Conservation (phyloP, 306 rosid genomes). For the Acacia confusa region DNA sequence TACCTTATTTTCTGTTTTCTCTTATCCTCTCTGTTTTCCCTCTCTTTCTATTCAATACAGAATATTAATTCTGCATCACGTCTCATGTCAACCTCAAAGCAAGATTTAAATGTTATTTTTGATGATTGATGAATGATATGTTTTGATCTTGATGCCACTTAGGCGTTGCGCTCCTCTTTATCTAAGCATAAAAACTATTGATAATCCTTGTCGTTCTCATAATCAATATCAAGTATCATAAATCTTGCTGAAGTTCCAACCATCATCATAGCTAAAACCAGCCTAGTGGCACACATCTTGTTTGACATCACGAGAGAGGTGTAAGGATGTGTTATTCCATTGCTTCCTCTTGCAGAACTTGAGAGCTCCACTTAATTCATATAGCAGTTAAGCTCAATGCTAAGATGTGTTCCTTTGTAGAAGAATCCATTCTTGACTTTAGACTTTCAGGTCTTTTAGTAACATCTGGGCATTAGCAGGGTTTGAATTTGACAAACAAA, state of each 20-base stretch:
- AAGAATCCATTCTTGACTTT: not conserved
- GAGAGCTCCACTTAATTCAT: not conserved
- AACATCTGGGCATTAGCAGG: not conserved
- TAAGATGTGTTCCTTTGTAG: not conserved
- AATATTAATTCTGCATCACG: too few species aligned
- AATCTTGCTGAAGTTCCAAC: not conserved
- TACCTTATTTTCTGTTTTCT: too few species aligned
- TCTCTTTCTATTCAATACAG: too few species aligned
- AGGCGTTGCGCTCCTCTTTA: too few species aligned
- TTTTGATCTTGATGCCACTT: too few species aligned
- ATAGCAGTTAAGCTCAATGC: not conserved
- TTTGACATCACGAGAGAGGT: too few species aligned
- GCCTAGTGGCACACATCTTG: not conserved
- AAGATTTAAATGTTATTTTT: not conserved
- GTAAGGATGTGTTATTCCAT: too few species aligned
- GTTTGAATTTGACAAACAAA: not conserved
- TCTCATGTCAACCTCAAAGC: not conserved
- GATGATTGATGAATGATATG: not conserved
- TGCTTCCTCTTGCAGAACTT: too few species aligned
- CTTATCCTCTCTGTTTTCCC: too few species aligned
- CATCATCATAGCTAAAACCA: not conserved
- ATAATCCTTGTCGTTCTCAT: too few species aligned
- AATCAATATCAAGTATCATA: not conserved
- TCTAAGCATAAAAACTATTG: too few species aligned
- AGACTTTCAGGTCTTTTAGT: not conserved